Evolutionary conservation across 768 basidiomycete species (phyloP).

Genomic region (Xanthoconium stramineum): DNA sequence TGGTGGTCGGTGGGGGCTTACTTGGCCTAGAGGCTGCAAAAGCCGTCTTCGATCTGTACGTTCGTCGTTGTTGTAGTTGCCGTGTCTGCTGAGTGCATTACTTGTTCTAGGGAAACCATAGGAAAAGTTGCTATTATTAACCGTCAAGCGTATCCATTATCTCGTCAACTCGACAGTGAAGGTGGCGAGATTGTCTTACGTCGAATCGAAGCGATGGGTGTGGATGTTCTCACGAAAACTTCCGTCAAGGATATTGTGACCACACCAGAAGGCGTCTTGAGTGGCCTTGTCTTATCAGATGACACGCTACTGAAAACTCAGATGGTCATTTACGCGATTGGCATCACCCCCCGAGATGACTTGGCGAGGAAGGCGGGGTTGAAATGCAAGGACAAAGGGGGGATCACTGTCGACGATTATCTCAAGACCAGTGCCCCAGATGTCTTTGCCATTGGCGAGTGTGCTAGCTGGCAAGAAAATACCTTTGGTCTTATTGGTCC

Average conservation of each 20-base stretch:
- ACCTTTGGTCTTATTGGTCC: slow-evolving; percentile 75
- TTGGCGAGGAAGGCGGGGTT: slow-evolving; percentile 55
- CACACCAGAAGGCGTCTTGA: slow-evolving; percentile 37
- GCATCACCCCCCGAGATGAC: slow-evolving; percentile 69
- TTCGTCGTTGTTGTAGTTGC: neutral
- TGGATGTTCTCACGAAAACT: slow-evolving; percentile 47
- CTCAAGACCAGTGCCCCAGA: slow-evolving; percentile 55
- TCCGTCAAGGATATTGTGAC: slow-evolving; percentile 38
- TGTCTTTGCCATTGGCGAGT: slow-evolving; percentile 75
- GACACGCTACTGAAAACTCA: slow-evolving; percentile 45
- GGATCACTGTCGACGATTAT: slow-evolving; percentile 55
- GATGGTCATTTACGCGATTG: slow-evolving; percentile 65
- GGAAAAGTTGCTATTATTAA: slow-evolving; percentile 51
- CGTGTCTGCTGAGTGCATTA: neutral
- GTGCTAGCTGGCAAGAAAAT: slow-evolving; percentile 63
- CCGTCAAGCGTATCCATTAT: slow-evolving; percentile 49
- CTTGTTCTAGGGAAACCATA: slow-evolving; percentile 29
- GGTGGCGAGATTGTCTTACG: slow-evolving; percentile 60
- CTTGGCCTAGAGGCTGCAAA: slow-evolving; percentile 76
- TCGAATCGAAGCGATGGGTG: slow-evolving; percentile 58
- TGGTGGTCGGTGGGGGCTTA: slow-evolving; percentile 66
- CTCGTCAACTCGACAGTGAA: slow-evolving; percentile 55
- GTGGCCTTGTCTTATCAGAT: slow-evolving; percentile 49
- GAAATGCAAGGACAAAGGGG: slow-evolving; percentile 45
- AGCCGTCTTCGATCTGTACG: slow-evolving; percentile 57